Base-by-base conservation (phyloP, 805 yeast species). In the Saccharomycopsis sp. region DNA sequence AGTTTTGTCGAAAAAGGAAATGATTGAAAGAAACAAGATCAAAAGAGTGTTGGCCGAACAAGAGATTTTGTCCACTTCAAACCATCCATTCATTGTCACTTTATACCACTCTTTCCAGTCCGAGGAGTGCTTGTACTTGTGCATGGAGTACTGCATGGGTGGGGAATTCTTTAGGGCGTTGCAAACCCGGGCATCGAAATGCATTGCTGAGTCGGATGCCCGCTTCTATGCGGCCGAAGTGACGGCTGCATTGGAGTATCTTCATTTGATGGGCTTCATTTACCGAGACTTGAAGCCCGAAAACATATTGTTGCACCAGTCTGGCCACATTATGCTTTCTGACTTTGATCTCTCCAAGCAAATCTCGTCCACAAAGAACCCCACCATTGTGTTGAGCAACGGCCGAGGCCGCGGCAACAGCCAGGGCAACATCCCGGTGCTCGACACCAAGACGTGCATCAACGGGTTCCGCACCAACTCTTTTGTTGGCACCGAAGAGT, bases 121-220 rank as follows among this genome's bases (percentile, higher is more conserved):
- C 3, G 92, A 85, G 45, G 96, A 88, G 52, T 77, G 83, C 55
- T 62, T 92, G 8, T 92, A 87, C 52, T 71, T 92, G 30, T 92
- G 99, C 61, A 89, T 94, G 95, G 99, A 92, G 58, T 92, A 89
- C 55, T 92, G 99, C 56, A 86, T 92, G 87, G 99, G 99, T 22
- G 99, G 99, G 34, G 98, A 94, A 62, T 92, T 92, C 54, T 92
- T 92, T 67, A 67, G 97, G 45, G 98, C 97, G 0, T 63, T 92
- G 40, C 98, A 92, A 61, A 87, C 96, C 0, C 69, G 96, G 46
- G 80, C 77, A 47, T 75, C 86, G 41, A 85, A 87, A 56, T 83
- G 94, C 50, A 80, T 92, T 10, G 65, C 75, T 16, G 99, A 92
- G 59, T 73, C 67, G 21, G 97, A 88, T 58, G 97, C 98, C 2